Evolutionary conservation across 768 basidiomycete genomes (phyloP), one percentile per base, ranked within the genome.

Genomic region (Tylopilus sp.): DNA sequence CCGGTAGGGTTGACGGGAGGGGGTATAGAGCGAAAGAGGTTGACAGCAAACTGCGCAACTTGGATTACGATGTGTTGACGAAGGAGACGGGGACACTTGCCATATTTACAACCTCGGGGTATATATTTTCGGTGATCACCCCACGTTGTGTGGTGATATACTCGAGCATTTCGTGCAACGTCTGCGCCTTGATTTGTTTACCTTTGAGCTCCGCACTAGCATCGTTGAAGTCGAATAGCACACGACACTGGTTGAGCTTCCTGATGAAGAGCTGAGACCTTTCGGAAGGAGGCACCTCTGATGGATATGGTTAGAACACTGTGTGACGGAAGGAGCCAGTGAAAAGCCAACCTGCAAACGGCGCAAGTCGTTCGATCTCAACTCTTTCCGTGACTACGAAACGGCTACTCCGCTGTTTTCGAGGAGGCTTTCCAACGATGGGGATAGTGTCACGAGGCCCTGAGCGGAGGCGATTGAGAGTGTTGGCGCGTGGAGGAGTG

Each of bases 21-120:
- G 74, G 97, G 97, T 82, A 99, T 98, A 66, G 97, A 94, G 58
- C 97, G 91, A 80, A 99, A 99, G 61, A 99, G 87, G 75, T 99
- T 99, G 68, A 88, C 86, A 45, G 92, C 89, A 78, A 98, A 99
- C 96, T 98, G 69, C 9, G 36, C 28, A 58, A 42, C 19, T 12
- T 58, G 45, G 55, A 63, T 51, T 53, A 34, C 16, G 40, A 14
- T 6, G 50, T 2, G 14, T 14, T 31, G 47, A 40, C 25, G n/a
- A 22, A 37, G 46, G 22, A 26, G 28, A n/a, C 5, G 34, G 33
- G n/a, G 40, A 55, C 48, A 47, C 90, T 58, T 59, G 92, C 96
- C 97, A 98, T 99, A 72, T 86, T 87, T 58, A 98, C 90, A 56
- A 99, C 96, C 78, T 98, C 97, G 50, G 97, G 97, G 83, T 99